phyloP scores from a whole-genome alignment of 306 rosid genomes.

The Mimosa pudica region DNA sequence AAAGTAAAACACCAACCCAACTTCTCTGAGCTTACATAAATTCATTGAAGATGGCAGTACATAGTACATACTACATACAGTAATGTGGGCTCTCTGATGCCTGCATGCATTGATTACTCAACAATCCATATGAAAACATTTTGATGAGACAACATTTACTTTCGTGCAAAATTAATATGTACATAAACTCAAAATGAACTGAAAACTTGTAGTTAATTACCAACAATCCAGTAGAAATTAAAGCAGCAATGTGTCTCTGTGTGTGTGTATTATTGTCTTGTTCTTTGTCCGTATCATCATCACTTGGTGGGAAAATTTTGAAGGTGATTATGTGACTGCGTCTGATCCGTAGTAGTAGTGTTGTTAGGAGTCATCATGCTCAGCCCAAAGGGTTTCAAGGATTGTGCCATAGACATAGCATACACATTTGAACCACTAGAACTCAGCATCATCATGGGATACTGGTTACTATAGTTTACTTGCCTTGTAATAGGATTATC shows the following conservation, averaged over 20 bases:
- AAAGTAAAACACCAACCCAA: neutral
- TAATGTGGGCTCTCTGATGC: neutral
- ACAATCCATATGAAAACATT: neutral
- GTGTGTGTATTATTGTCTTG: neutral
- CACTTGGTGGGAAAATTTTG: slow-evolving; percentile 50
- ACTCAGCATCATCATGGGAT: slow-evolving; percentile 50
- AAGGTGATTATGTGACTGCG: slow-evolving; percentile 43
- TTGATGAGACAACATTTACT: neutral
- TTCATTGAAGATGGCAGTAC: neutral
- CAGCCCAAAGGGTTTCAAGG: slow-evolving; percentile 52
- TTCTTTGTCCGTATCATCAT: slow-evolving; percentile 24
- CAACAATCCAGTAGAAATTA: neutral
- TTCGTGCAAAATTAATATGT: neutral
- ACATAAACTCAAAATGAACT: neutral
- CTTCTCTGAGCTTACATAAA: neutral
- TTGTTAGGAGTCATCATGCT: slow-evolving; percentile 54
- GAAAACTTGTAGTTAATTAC: neutral
- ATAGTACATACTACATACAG: neutral
- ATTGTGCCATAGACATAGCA: slow-evolving; percentile 39
- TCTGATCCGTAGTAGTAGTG: slow-evolving; percentile 33
- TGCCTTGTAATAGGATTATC: slow-evolving; percentile 47
- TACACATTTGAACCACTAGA: slow-evolving; percentile 37
- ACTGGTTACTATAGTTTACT: slow-evolving; percentile 36
- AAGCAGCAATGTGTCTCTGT: neutral
- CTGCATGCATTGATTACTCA: neutral